These are phyloP conservation scores for Phanerochaete sordida DNA, from an alignment of 768 basidiomycete genomes.

Conservation along the genomic window DNA sequence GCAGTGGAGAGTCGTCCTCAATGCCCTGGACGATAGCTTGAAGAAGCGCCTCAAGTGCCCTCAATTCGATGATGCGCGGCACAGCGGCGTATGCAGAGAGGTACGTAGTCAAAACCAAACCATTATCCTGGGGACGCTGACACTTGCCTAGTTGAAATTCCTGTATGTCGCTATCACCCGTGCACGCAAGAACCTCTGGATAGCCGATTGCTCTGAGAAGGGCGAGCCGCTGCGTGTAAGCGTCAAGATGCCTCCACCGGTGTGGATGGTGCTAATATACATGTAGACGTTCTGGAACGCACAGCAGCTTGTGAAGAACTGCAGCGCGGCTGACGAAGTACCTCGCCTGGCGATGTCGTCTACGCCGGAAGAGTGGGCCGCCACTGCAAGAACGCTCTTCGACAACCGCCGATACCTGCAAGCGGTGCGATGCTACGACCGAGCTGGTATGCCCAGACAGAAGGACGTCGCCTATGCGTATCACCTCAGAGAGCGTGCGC, in stretches of 20 bases:
- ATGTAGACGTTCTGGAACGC: conserved; percentile 57
- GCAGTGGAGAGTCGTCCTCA: conserved; percentile 61
- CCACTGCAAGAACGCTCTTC: conserved; percentile 38
- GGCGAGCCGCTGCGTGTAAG: conserved; percentile 57
- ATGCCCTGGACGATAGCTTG: conserved; percentile 24
- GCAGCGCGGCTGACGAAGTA: conserved; percentile 47
- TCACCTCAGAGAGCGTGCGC: conserved; percentile 49
- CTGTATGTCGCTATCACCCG: conserved; percentile 74
- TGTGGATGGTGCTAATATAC: too few species aligned
- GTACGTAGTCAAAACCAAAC: conserved; percentile 31
- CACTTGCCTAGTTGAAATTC: conserved; percentile 70
- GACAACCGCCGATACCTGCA: conserved; percentile 44
- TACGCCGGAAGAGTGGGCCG: conserved; percentile 43
- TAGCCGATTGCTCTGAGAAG: conserved; percentile 57
- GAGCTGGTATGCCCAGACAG: conserved; percentile 41
- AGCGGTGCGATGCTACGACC: conserved; percentile 51
- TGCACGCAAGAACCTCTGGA: conserved; percentile 68
- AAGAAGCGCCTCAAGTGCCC: conserved; percentile 38
- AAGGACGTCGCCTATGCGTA: conserved; percentile 49
- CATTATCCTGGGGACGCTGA: too few species aligned
- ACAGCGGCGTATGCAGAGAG: conserved; percentile 57
- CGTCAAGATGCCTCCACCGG: too few species aligned
- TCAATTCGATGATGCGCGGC: conserved; percentile 45
- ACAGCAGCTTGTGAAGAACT: conserved; percentile 42
- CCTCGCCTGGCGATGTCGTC: conserved; percentile 56